Evolutionary conservation across 805 yeast genomes (phyloP), one percentile per base, ranked within the genome.

Genomic region (Myxozyma kluyveri): DNA sequence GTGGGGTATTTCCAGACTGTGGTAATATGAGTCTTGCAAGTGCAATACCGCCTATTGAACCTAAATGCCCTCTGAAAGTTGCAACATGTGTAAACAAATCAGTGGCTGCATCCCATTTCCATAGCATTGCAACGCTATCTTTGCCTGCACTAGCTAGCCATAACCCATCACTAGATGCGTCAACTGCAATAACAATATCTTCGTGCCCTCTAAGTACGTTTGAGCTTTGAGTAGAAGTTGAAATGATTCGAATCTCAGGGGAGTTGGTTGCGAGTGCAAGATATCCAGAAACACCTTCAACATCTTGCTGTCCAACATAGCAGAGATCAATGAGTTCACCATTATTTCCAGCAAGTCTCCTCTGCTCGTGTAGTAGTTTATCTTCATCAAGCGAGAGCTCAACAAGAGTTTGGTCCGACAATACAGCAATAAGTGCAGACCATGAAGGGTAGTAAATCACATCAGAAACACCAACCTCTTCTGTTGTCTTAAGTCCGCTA

Each of bases 61-160:
- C 86, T 3, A 88, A 83, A 68, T 93, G 99, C 4, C 99, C 99
- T 50, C 76, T 76, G 66, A 86, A 88, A 6, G 78, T 75, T 0
- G 89, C 82, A 64, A 78, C 81, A 26, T 70, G 67, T 22, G 66
- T 66, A 44, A 75, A 77, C 24, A 72, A 69, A 7, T 67, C 69
- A 50, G 77, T 37, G 1, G 61, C 71, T 0, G 67, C 72, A 1
- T 76, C 77, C 69, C 74, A 84, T 59, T 69, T 74, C 99, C 99
- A 93, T 54, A 93, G 68, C 55, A 88, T 76, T 0, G 93, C 95
- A 35, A 84, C 83, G 58, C 81, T 77, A 67, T 93, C 99, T 69
- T 93, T 93, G 5, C 95, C 84, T 1, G 89, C 96, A 4, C 96
- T 86, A 3, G 88, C 93, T 24, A 93, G 71, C 98, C 98, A 93